A percentile compares a stretch with the other conserved stretches of the same genome.
Evolutionary conservation across 73 alveolate species (phyloP).

Genomic region (Blepharisma japonicum): DNA sequence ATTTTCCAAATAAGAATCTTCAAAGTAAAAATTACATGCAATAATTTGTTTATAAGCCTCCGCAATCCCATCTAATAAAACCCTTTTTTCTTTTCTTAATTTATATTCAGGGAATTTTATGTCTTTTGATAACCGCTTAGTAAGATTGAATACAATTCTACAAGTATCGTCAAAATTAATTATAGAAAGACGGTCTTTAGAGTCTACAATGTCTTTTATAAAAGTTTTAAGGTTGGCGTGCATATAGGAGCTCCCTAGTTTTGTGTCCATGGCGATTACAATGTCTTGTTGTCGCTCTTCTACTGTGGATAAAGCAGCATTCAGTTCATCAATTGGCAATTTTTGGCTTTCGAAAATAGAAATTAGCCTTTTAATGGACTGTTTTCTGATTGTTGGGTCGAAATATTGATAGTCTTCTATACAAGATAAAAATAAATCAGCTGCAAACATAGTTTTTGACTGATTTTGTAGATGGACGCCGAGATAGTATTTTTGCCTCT

Average conservation of each 20-base stretch:
- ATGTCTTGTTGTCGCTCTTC: not conserved
- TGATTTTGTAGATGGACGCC: no score
- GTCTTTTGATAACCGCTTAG: not conserved
- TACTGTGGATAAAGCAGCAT: no score
- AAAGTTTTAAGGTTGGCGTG: not conserved
- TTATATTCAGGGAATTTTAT: not conserved
- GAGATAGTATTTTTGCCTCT: no score
- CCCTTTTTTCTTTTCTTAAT: not conserved
- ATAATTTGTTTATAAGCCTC: not conserved
- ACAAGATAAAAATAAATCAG: no score
- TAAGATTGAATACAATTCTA: not conserved
- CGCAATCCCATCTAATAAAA: not conserved
- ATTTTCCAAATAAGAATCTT: not conserved
- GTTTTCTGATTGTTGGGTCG: not conserved
- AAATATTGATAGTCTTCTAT: not conserved
- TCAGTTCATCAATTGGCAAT: not conserved
- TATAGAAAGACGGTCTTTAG: slow-evolving; percentile 2
- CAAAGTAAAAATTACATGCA: not conserved
- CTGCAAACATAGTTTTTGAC: no score
- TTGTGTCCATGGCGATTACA: not conserved
- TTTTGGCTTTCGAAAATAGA: not conserved
- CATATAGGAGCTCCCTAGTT: not conserved
- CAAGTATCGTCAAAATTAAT: slow-evolving; percentile 1
- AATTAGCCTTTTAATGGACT: not conserved
- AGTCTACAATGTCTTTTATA: not conserved